These are phyloP conservation scores for Nicotiana sylvestris DNA, from an alignment of 257 asterid species.

Conservation along the genomic window DNA sequence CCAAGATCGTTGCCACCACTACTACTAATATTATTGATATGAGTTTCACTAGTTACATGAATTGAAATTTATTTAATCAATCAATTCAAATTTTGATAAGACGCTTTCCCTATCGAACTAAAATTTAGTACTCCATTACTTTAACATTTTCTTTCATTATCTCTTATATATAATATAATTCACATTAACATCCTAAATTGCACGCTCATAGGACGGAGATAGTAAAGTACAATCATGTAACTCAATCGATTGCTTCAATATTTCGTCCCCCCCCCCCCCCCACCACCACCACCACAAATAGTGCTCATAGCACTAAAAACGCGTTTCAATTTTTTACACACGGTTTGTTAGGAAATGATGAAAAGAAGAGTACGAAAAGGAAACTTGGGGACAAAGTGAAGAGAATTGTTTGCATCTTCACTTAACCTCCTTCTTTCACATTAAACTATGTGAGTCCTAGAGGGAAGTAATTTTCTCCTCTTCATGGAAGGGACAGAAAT, in stretches of 20 bases:
- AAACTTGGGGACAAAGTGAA: neutral
- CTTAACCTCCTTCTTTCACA: neutral
- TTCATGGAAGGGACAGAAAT: neutral
- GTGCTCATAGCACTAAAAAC: too few species aligned
- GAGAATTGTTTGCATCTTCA: neutral
- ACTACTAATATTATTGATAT: neutral
- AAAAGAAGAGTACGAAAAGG: neutral
- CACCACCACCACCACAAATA: too few species aligned
- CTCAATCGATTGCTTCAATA: neutral
- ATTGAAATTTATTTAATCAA: neutral
- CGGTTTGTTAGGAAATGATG: neutral
- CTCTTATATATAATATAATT: neutral
- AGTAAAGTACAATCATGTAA: neutral
- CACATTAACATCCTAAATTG: neutral
- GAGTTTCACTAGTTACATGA: neutral
- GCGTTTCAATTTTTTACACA: neutral
- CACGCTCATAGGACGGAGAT: neutral
- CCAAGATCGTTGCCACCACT: neutral
- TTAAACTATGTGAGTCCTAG: neutral
- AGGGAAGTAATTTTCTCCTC: neutral
- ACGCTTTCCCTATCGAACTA: neutral
- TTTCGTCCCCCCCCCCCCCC: neutral
- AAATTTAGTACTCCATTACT: neutral
- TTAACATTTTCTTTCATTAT: neutral
- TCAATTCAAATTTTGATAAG: neutral